These are phyloP conservation scores for Dothistroma pini DNA, from an alignment of 2,329 filamentous ascomycete genomes.

Conservation along the genomic window DNA sequence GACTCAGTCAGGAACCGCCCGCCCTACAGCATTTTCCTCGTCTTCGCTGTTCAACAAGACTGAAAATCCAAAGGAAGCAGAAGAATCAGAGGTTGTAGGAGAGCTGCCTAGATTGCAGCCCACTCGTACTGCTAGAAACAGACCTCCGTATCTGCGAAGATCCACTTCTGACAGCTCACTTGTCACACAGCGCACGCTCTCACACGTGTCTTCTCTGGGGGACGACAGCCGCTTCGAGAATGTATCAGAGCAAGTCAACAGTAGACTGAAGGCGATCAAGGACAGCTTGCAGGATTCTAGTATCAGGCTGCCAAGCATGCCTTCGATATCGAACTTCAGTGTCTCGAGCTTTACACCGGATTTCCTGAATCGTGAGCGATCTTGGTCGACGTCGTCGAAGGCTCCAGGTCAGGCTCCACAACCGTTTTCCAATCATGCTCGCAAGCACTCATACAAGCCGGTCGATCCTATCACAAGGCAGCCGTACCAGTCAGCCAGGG, in stretches of 20 bases:
- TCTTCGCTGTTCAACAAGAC: not conserved
- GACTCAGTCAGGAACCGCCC: not conserved
- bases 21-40: not conserved
- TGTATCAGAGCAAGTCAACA: slow-evolving; percentile 81
- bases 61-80: slow-evolving; percentile 11
- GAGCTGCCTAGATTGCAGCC: slow-evolving; percentile 21
- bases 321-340: slow-evolving; percentile 48
- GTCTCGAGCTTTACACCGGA: slow-evolving; percentile 29
- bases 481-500: slow-evolving; percentile 24
- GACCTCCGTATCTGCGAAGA: slow-evolving; percentile 47
- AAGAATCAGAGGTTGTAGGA: slow-evolving; percentile 21
- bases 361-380: slow-evolving; percentile 30
- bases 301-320: slow-evolving; percentile 56
- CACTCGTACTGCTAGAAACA: slow-evolving; percentile 13
- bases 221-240: slow-evolving; percentile 78
- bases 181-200: slow-evolving; percentile 67
- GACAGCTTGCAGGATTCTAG: slow-evolving; percentile 83
- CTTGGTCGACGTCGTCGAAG: slow-evolving; percentile 21
- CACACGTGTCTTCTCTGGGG: slow-evolving; percentile 75
- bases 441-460: slow-evolving; percentile 15
- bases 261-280: slow-evolving; percentile 81
- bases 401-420: not conserved
- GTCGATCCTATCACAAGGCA: slow-evolving; percentile 28
- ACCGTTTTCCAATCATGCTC: not conserved
- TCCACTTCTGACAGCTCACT: slow-evolving; percentile 75